Percentiles rank a stretch among this genome's conserved stretches.
Evolutionary conservation across 73 alveolate genomes (phyloP).

Genomic region (Durusdinium trenchii): DNA sequence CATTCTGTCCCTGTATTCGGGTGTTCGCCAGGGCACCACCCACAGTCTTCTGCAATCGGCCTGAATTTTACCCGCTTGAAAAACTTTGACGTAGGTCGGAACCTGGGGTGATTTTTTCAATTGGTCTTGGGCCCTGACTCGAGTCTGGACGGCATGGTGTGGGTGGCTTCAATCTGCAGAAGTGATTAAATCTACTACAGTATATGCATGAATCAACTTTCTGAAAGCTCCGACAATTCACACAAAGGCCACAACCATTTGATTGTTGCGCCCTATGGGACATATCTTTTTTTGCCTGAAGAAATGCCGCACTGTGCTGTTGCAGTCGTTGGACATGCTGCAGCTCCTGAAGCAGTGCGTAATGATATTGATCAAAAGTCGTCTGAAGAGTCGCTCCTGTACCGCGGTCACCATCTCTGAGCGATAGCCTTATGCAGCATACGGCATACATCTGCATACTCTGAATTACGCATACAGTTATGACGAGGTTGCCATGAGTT

Average conservation of each 20-base stretch:
- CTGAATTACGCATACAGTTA: too few species aligned
- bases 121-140: too few species aligned
- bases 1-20: too few species aligned
- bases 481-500: too few species aligned
- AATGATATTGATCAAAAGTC: neutral
- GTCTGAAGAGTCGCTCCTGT: neutral
- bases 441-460: neutral
- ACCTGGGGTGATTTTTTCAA: too few species aligned
- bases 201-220: neutral
- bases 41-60: too few species aligned
- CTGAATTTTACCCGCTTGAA: too few species aligned
- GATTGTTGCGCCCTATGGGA: neutral
- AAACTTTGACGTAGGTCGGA: too few species aligned
- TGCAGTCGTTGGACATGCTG: slow-evolving; percentile 80
- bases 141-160: too few species aligned
- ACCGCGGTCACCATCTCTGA: slow-evolving; percentile 87
- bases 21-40: too few species aligned
- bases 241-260: too few species aligned
- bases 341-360: slow-evolving; percentile 24
- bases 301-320: slow-evolving; percentile 5
- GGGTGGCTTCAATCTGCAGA: neutral
- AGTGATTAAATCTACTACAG: neutral
- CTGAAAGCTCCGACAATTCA: neutral
- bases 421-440: slow-evolving; percentile 18
- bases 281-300: neutral